Base-by-base conservation (phyloP, 257 asterid species). In the Apocynum venetum region DNA sequence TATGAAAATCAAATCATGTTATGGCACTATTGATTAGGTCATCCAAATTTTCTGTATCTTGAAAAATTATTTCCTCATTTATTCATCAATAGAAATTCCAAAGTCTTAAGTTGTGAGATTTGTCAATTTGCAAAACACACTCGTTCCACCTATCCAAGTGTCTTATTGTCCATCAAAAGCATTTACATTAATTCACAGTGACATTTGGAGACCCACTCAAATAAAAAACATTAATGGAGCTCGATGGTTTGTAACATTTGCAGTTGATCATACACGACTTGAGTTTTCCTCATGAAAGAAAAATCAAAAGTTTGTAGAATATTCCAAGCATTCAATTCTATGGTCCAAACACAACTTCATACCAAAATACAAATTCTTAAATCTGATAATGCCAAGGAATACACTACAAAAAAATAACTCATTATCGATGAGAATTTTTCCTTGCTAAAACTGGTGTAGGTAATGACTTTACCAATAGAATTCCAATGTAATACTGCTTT, bases 241-340 rank as follows among this genome's bases (percentile, higher is more conserved):
- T 3, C 4, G 68, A n/a, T 80, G 68, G 77, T 68, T 80, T 80
- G 48, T 69, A 12, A 4, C 55, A 1, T 75, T 80, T 57, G 14
- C 68, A 44, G 73, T 55, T 70, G 63, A 75, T 38, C 75, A 72
- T 17, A 72, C 66, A 20, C 35, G 4, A 12, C 72, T 2, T 78
- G 77, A 66, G 12, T 63, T 19, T 78, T 65, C 52, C 77, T 43
- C 2, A 17, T 75, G 25, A 80, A 68, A 74, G 83, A 63, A 19
- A 66, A 66, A 44, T 66, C 49, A 2, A 9, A 66, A 15, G 17
- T 20, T 38, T 2, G 25, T 17, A 17, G 15, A 41, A 66, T 40
- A 19, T 66, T 66, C 6, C 17, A 40, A 36, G 9, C 43, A 6
- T 66, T 66, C 4, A 3, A 36, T 15, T 36, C 19, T 8, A 66